A percentile compares a stretch with the other conserved stretches of the same genome.
These are phyloP conservation scores for Aspergillus bridgeri DNA, from an alignment of 495 filamentous ascomycete genomes.

Conservation along the genomic window DNA sequence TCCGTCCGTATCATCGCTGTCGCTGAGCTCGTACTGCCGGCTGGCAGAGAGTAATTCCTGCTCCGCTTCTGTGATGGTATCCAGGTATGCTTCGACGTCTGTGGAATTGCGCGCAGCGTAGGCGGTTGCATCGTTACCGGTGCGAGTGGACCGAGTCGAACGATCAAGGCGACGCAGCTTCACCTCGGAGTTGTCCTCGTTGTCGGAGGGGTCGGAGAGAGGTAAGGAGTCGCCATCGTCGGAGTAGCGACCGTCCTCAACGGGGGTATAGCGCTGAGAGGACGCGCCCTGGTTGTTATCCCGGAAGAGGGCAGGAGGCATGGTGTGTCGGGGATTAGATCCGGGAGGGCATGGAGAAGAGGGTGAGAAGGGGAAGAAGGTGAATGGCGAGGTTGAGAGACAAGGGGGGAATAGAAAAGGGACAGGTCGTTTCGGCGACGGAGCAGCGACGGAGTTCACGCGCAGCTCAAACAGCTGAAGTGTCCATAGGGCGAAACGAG, in stretches of 20 bases:
- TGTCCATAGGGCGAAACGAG: background rate
- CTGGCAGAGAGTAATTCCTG: slow-evolving; percentile 23
- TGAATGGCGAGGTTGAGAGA: background rate
- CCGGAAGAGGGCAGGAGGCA: slow-evolving; percentile 9
- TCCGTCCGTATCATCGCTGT: slow-evolving; percentile 15
- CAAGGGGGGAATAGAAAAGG: background rate
- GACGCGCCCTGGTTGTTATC: slow-evolving; percentile 2
- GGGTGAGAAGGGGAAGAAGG: background rate
- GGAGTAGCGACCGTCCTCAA: slow-evolving; percentile 12
- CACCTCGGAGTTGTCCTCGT: slow-evolving; percentile 2
- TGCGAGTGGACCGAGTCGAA: slow-evolving; percentile 1
- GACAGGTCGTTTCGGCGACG: background rate
- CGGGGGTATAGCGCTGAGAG: slow-evolving; percentile 15
- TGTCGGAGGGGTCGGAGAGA: slow-evolving; percentile 13
- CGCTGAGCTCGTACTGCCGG: slow-evolving; percentile 17
- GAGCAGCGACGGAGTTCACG: too few species aligned
- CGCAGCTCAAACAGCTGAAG: slow-evolving; percentile 1
- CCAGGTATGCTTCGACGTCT: slow-evolving; percentile 24
- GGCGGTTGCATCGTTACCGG: slow-evolving; percentile 7
- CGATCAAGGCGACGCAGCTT: slow-evolving; percentile 13
- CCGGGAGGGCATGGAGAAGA: background rate
- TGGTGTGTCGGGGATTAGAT: background rate
- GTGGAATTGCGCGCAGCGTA: slow-evolving; percentile 20
- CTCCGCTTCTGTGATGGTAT: slow-evolving; percentile 24
- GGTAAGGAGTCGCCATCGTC: slow-evolving; percentile 10